Conservation (phyloP, 495 filamentous ascomycete species). For the Aspergillus indologenus region DNA sequence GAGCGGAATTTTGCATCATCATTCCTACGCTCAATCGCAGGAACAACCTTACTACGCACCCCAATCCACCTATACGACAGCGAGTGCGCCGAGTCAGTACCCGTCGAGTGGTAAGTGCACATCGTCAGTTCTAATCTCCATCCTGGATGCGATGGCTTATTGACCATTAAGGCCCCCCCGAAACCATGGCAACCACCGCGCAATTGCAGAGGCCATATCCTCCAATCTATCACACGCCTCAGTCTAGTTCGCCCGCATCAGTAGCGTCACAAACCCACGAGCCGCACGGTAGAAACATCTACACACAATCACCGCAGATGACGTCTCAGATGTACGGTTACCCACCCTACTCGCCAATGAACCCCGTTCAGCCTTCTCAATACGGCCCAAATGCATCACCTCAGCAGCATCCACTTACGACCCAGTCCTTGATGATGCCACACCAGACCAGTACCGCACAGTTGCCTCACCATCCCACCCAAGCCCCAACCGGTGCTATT, state of each 20-base stretch:
- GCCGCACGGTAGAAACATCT: conserved; percentile 76
- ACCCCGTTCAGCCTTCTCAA: conserved; percentile 65
- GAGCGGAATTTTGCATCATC: conserved; percentile 43
- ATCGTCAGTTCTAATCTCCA: background rate
- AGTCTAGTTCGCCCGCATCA: conserved; percentile 94
- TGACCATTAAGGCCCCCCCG: conserved; percentile 62
- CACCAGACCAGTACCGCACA: conserved; percentile 60
- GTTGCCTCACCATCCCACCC: conserved; percentile 52
- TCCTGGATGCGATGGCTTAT: conserved; percentile 17
- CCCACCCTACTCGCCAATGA: conserved; percentile 69
- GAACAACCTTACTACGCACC: conserved; percentile 68
- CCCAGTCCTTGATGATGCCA: conserved; percentile 64
- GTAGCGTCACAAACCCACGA: conserved; percentile 90
- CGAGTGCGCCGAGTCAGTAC: conserved; percentile 66
- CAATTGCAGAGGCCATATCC: conserved; percentile 84
- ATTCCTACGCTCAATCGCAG: conserved; percentile 59
- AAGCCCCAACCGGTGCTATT: conserved; percentile 38
- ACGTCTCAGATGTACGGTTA: conserved; percentile 76
- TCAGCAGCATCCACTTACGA: conserved; percentile 63
- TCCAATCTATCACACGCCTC: conserved; percentile 92
- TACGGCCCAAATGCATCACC: conserved; percentile 72
- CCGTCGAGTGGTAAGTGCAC: conserved; percentile 72
- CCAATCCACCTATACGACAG: conserved; percentile 71
- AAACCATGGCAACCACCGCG: conserved; percentile 85
- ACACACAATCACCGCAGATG: conserved; percentile 75